These are phyloP conservation scores for Eimeria falciformis DNA, from an alignment of 169 alveolate genomes.

Conservation along the genomic window DNA sequence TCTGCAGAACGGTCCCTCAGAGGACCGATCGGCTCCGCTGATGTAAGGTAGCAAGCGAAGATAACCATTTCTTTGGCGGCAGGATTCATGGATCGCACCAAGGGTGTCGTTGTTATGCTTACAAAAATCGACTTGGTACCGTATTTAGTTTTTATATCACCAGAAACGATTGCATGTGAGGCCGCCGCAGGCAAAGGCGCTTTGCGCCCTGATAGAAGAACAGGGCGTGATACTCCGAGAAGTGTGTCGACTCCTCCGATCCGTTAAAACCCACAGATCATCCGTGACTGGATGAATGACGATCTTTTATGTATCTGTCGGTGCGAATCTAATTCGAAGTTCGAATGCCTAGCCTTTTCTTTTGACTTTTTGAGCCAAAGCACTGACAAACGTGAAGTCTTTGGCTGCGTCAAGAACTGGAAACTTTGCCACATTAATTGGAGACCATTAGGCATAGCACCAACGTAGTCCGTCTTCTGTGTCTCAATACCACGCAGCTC, in stretches of 20 bases:
- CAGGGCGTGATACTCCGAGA: conserved; percentile 56
- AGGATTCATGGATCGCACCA: not conserved
- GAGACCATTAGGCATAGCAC: too few relatives aligned
- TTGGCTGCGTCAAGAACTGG: not conserved
- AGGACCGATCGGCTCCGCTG: conserved; percentile 47
- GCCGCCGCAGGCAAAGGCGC: conserved; percentile 28
- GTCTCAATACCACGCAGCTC: too few relatives aligned
- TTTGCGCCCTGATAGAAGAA: conserved; percentile 52
- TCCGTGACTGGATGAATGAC: not conserved
- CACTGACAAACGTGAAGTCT: not conserved
- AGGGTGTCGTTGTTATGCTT: not conserved
- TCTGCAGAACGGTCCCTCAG: not conserved
- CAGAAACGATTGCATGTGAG: not conserved
- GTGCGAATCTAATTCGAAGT: conserved; percentile 38
- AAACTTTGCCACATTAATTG: too few relatives aligned
- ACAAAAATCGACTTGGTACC: not conserved
- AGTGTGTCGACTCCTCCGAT: conserved; percentile 33
- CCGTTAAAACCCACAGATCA: conserved; percentile 5
- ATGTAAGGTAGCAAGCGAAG: conserved; percentile 1
- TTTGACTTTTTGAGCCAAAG: not conserved
- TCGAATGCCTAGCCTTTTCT: conserved; percentile 7
- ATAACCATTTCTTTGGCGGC: not conserved
- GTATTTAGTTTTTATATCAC: not conserved
- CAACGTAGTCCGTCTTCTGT: too few relatives aligned
- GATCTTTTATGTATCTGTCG: not conserved